Base-by-base conservation (phyloP, 148 eudicot genomes). In the Nepenthes gracilis region DNA sequence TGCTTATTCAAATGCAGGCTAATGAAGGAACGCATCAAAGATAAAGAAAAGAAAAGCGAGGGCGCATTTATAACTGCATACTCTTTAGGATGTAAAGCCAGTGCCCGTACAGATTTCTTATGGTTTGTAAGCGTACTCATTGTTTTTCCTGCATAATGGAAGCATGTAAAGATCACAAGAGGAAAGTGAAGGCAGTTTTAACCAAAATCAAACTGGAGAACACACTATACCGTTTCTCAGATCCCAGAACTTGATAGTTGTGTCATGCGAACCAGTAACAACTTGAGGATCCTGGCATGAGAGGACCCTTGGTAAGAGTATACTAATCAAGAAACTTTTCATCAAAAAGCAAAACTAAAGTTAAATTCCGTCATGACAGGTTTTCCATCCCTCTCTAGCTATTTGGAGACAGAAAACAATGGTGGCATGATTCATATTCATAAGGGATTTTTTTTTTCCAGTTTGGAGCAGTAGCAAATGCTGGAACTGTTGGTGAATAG, bases 241-340 rank as follows among this genome's bases (percentile, higher is more conserved):
- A 73, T 92, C 98, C 98, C 98, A 92, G 60, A 88, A 82, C 76
- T 92, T 92, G 62, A 92, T 88, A 33, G 98, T 92, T 12, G 96
- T 57, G 65, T 92, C 98, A 70, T 92, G 98, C 52, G 98, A 92
- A 49, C 98, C 98, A 9, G 98, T 88, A 51, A 92, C 78, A 56
- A 92, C 96, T 82, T 92, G 98, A 63, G 98, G 98, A 76, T 92
- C 98, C 98, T 92, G 83, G 59, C 70, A 79, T 62, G 47, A 55
- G 64, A 51, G 56, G 32, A 56, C 50, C 10, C 33, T 40, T 47
- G 36, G 57, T 69, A 37, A 72, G 59, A 58, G 48, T 68, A 5
- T 43, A 36, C 4, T 8, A 40, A 40, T 4, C 45, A 3, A 66
- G 53, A 2, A 54, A 15, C 51, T 33, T 10, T 68, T 55, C 45